Evolutionary conservation across 306 rosid species (phyloP).

Genomic region (Ammopiptanthus mongolicus): DNA sequence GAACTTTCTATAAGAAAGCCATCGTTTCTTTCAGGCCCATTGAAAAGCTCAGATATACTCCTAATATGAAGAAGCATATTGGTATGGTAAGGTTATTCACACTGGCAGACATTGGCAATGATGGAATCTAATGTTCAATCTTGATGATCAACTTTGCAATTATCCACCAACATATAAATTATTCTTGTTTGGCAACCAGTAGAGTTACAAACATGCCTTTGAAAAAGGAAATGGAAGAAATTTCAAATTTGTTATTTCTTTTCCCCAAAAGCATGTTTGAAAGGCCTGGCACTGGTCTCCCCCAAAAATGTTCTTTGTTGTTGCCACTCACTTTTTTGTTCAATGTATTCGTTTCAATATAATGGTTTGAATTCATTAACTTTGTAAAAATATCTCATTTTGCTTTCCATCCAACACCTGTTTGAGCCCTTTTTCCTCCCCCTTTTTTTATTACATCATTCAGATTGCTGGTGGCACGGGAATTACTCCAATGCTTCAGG

Average conservation of each 20-base stretch:
- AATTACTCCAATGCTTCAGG: constrained; percentile 98
- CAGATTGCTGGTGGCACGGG: constrained; percentile 98
- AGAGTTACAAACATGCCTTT: neutral
- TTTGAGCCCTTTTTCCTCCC: neutral
- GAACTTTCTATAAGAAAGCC: constrained; percentile 11
- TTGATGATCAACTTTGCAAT: neutral
- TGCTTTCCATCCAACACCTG: neutral
- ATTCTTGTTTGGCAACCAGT: constrained; percentile 6
- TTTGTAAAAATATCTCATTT: constrained; percentile 7
- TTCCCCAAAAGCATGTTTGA: constrained; percentile 9
- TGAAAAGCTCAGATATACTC: constrained; percentile 81
- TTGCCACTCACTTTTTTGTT: constrained; percentile 5
- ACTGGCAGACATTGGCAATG: neutral
- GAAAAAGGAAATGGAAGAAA: neutral
- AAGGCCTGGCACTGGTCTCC: neutral
- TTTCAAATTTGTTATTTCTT: neutral
- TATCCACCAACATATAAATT: neutral
- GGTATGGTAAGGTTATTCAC: constrained; percentile 74
- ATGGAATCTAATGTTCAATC: constrained; percentile 2
- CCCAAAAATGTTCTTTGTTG: neutral
- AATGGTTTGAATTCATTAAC: constrained; percentile 3
- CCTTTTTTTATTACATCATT: neutral
- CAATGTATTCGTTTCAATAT: neutral
- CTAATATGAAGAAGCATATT: constrained; percentile 94
- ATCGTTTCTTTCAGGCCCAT: constrained; percentile 67